phyloP scores from a whole-genome alignment of 2,329 filamentous ascomycete genomes.

The Fusarium ramigenum region DNA sequence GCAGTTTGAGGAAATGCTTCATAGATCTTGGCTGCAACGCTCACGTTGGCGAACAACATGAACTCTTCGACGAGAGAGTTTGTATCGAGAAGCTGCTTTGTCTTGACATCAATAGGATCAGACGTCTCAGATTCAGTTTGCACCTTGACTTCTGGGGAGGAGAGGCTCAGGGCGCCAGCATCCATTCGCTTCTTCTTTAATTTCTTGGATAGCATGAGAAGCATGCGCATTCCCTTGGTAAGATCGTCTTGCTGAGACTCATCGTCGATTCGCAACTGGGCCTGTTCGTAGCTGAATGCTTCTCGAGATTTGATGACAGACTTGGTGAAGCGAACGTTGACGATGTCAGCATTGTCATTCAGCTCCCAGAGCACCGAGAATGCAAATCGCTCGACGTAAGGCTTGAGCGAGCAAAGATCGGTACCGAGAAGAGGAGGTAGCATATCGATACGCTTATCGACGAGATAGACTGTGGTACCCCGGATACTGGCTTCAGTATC shows the following conservation, averaged over 20 bases:
- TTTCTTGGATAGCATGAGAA: conserved; percentile 90
- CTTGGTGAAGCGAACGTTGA: conserved; percentile 90
- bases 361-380: conserved; percentile 93
- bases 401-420: conserved; percentile 94
- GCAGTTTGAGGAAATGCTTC: conserved; percentile 94
- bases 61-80: conserved; percentile 99
- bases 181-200: conserved; percentile 96
- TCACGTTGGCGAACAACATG: conserved; percentile 98
- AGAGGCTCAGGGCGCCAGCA: conserved; percentile 92
- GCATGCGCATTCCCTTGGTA: conserved; percentile 85
- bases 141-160: conserved; percentile 97
- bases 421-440: conserved; percentile 95
- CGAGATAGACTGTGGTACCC: conserved; percentile 95
- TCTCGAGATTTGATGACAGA: conserved; percentile 97
- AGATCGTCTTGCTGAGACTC: conserved; percentile 86
- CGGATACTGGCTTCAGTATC: conserved; percentile 93
- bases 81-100: conserved; percentile 91
- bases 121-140: conserved; percentile 96
- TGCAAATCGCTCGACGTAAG: conserved; percentile 93
- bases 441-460: conserved; percentile 99
- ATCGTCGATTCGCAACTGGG: conserved; percentile 94
- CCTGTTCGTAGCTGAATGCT: conserved; percentile 97
- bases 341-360: conserved; percentile 82
- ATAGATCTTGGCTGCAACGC: conserved; percentile 90
- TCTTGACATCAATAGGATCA: conserved; percentile 95